Percentiles rank a stretch among this genome's conserved stretches.
Conservation (phyloP, 352 stramenopile species). For the Halophytophthora polymorphica region DNA sequence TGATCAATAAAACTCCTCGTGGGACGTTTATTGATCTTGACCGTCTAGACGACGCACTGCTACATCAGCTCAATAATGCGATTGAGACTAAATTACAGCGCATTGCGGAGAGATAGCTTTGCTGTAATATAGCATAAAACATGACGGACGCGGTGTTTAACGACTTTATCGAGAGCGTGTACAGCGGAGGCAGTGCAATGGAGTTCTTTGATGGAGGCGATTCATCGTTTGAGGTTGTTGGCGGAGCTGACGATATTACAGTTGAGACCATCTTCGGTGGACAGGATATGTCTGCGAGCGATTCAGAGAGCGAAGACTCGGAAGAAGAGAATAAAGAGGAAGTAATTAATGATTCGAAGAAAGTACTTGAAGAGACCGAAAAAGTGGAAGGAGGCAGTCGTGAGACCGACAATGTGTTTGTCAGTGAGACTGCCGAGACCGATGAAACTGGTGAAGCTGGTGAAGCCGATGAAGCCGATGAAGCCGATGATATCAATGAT, state of each 20-base stretch:
- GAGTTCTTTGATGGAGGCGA: slow-evolving; percentile 1
- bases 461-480: too few relatives aligned
- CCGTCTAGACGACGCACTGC: background rate
- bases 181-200: background rate
- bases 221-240: background rate
- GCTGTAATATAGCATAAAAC: background rate
- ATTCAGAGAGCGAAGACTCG: background rate
- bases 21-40: slow-evolving; percentile 8
- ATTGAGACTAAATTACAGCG: slow-evolving; percentile 8
- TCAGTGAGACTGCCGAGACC: too few relatives aligned
- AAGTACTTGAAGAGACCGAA: background rate
- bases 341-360: background rate
- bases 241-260: slow-evolving; percentile 1
- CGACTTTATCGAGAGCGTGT: slow-evolving; percentile 1
- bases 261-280: slow-evolving; percentile 3
- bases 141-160: slow-evolving; percentile 3
- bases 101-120: slow-evolving; percentile 2
- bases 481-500: too few relatives aligned
- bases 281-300: background rate
- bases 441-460: too few relatives aligned
- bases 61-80: slow-evolving; percentile 4
- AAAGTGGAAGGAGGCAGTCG: too few relatives aligned
- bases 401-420: too few relatives aligned
- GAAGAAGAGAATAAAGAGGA: background rate
- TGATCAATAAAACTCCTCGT: slow-evolving; percentile 1